Conservation (phyloP, 495 filamentous ascomycete species). For the Hamigera avellanea region DNA sequence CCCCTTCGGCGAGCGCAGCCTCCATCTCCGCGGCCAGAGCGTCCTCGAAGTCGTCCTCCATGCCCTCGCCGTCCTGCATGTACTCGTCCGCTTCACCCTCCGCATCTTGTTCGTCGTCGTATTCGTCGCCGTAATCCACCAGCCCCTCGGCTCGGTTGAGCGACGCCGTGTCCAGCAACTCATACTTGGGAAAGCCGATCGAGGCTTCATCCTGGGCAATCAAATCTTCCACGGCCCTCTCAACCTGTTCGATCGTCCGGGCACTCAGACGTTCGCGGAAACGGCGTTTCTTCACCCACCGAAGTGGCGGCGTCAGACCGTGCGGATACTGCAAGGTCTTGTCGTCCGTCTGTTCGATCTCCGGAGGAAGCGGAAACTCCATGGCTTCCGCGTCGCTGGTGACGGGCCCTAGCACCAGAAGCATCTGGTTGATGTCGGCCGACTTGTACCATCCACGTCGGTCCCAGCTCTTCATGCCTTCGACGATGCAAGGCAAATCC, state of each 20-base stretch:
- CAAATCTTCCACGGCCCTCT: conserved; percentile 68
- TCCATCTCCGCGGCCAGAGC: conserved; percentile 43
- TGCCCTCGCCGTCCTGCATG: conserved; percentile 26
- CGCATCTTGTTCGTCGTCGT: conserved; percentile 44
- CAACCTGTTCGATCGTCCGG: conserved; percentile 78
- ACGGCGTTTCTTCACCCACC: conserved; percentile 69
- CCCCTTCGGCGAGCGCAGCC: conserved; percentile 38
- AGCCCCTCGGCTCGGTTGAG: conserved; percentile 39
- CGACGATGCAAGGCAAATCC: conserved; percentile 83
- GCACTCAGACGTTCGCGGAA: conserved; percentile 71
- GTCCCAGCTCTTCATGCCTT: conserved; percentile 96
- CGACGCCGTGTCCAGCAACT: conserved; percentile 51
- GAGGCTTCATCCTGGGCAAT: conserved; percentile 53
- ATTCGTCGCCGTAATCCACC: conserved; percentile 34
- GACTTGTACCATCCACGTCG: conserved; percentile 85
- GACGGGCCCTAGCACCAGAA: conserved; percentile 65
- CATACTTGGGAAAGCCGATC: conserved; percentile 42
- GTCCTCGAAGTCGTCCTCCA: conserved; percentile 52
- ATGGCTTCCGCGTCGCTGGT: conserved; percentile 62
- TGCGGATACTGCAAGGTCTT: conserved; percentile 72
- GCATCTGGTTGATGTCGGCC: conserved; percentile 91
- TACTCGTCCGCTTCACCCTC: conserved; percentile 40
- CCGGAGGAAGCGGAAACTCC: conserved; percentile 49
- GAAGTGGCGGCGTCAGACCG: conserved; percentile 85
- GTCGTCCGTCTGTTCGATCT: conserved; percentile 47